Evolutionary conservation across 140 eudicot genomes (phyloP).

Genomic region (Stevia rebaudiana): DNA sequence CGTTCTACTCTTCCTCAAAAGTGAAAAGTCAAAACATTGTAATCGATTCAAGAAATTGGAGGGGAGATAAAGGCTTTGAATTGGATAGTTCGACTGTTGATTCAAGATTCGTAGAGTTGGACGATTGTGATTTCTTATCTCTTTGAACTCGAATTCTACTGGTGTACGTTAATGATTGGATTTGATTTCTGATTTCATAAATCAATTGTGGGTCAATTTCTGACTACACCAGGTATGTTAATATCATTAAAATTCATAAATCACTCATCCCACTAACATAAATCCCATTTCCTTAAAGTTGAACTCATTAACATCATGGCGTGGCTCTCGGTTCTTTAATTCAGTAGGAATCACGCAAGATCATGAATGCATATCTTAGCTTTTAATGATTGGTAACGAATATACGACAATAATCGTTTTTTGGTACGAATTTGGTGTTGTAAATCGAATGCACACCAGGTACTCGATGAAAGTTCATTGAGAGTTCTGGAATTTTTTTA

Average conservation of each 20-base stretch:
- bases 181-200: too few relatives aligned
- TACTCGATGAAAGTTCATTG: conserved; percentile 14
- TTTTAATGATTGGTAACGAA: not conserved
- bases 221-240: too few relatives aligned
- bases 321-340: conserved; percentile 60
- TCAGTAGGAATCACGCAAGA: conserved; percentile 49
- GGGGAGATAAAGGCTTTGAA: too few relatives aligned
- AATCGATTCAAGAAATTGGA: too few relatives aligned
- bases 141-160: too few relatives aligned
- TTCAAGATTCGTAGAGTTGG: too few relatives aligned
- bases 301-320: conserved; percentile 68
- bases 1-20: too few relatives aligned
- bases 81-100: too few relatives aligned
- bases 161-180: too few relatives aligned
- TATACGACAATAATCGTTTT: not conserved
- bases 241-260: conserved; percentile 31
- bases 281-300: conserved; percentile 44
- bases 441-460: not conserved
- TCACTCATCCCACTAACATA: conserved; percentile 48
- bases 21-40: too few relatives aligned
- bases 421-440: not conserved
- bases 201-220: too few relatives aligned
- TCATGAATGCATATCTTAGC: not conserved
- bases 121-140: too few relatives aligned
- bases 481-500: not conserved